These are phyloP conservation scores for Pugionium cornutum DNA, from an alignment of 345 rosid species.

Conservation along the genomic window DNA sequence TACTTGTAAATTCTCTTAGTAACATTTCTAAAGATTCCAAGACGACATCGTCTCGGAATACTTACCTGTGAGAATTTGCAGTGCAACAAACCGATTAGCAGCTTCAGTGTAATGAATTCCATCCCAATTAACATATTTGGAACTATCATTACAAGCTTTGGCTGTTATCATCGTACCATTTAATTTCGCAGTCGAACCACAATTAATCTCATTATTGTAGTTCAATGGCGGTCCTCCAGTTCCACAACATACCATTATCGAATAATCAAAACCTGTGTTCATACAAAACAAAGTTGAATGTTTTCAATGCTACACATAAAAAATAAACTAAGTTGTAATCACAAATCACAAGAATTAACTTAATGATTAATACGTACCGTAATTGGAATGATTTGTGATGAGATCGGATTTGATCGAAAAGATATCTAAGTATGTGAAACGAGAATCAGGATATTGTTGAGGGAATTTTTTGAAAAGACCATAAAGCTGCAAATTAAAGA, in stretches of 20 bases:
- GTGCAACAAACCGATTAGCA: conserved; percentile 72
- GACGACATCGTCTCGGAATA: conserved; percentile 68
- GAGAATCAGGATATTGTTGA: conserved; percentile 42
- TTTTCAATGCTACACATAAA: not conserved
- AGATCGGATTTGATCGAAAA: conserved; percentile 57
- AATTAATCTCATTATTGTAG: conserved; percentile 58
- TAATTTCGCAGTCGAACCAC: conserved; percentile 70
- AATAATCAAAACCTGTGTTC: conserved; percentile 86
- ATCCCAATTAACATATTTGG: conserved; percentile 91
- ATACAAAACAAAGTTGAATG: not conserved
- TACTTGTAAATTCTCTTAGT: conserved; percentile 1
- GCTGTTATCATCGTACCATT: conserved; percentile 60
- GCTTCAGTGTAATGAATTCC: conserved; percentile 95
- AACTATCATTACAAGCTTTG: conserved; percentile 64
- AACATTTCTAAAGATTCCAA: conserved; percentile 5
- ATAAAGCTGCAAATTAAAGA: conserved; percentile 48
- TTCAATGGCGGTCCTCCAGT: conserved; percentile 86
- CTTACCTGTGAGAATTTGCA: conserved; percentile 71
- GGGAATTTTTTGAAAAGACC: conserved; percentile 42
- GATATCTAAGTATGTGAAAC: conserved; percentile 52
- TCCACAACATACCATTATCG: conserved; percentile 92
- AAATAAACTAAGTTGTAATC: too few relatives aligned
- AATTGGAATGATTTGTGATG: conserved; percentile 38
- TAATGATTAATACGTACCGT: conserved; percentile 40
- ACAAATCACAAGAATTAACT: not conserved